Base-by-base conservation (phyloP, 2,329 filamentous ascomycete species). In the Bipolaris oryzae region DNA sequence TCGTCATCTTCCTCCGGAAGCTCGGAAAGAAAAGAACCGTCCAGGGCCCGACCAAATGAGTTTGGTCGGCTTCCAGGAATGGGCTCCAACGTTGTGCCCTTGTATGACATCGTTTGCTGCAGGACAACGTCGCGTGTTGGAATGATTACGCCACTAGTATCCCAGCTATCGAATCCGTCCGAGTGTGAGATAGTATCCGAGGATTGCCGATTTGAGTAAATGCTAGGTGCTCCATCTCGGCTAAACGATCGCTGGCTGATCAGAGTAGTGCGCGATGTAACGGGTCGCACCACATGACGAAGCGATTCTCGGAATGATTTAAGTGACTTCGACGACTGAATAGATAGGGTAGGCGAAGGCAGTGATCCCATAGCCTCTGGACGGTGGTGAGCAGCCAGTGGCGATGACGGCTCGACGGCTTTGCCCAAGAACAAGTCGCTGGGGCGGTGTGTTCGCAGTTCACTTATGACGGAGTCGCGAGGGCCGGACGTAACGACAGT, bases 121-220 rank as follows among this genome's bases (percentile, higher is more conserved):
- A 70, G 46, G 18, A 70, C 13, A 78, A 78, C 21, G 64, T 87
- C 84, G 25, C 85, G 82, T 63, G 82, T 84, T 61, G 87, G 84
- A 2, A 84, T 77, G 63, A 89, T 87, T 2, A 91, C 86, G 0
- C 81, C 80, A 0, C 87, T 89, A 0, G 87, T 90, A 67, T 92
- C 89, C 89, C 89, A 92, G 2, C 84, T 87, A 66, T 91, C 89
- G 66, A 92, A 91, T 1, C 85, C 84, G 58, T 89, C 87, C 2
- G 75, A 72, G 31, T 76, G 77, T 23, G 77, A 72, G 16, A 71
- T 58, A n/a, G 69, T 73, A 39, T 76, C 73, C 20, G 76, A 52
- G 5, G 76, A 71, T 41, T 68, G 63, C 38, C 59, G 60, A 53
- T 75, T 71, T 6, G 75, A 75, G 31, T 77, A 69, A 28, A 75